phyloP scores from a whole-genome alignment of 257 asterid species.

The Datura wrightii region DNA sequence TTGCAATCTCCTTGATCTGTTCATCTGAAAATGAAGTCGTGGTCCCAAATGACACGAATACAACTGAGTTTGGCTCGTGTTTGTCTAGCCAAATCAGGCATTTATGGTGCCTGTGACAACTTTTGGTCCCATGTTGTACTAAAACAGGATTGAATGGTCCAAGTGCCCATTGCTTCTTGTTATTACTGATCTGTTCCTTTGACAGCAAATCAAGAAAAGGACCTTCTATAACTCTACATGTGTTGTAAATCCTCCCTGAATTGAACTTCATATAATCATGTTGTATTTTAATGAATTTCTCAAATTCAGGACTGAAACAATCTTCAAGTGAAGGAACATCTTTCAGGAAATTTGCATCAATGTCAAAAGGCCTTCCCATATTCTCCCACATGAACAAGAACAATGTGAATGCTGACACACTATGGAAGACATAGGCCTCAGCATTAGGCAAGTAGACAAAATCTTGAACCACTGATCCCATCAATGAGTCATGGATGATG shows the following conservation, averaged over 20 bases:
- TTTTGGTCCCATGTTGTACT: neutral
- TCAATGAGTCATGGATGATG: slow-evolving; percentile 57
- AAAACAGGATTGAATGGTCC: slow-evolving; percentile 75
- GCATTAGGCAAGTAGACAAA: slow-evolving; percentile 45
- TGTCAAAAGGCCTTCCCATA: slow-evolving; percentile 49
- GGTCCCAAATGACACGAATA: slow-evolving; percentile 60
- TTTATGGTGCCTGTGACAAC: slow-evolving; percentile 32
- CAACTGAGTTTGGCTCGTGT: slow-evolving; percentile 45
- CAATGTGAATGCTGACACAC: slow-evolving; percentile 59
- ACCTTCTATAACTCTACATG: slow-evolving; percentile 60
- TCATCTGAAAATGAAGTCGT: slow-evolving; percentile 48
- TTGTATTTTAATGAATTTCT: slow-evolving; percentile 43
- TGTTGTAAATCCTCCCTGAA: slow-evolving; percentile 68
- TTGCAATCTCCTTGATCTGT: slow-evolving; percentile 54
- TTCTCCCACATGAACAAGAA: slow-evolving; percentile 63
- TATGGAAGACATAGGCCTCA: slow-evolving; percentile 59
- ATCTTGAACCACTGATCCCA: slow-evolving; percentile 70
- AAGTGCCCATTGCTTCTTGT: slow-evolving; percentile 65
- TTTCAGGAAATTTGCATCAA: slow-evolving; percentile 43
- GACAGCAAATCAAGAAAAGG: slow-evolving; percentile 52
- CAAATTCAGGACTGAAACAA: slow-evolving; percentile 57
- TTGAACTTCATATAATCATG: slow-evolving; percentile 42
- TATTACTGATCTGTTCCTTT: slow-evolving; percentile 41
- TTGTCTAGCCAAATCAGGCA: slow-evolving; percentile 59
- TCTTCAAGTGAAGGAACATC: slow-evolving; percentile 50